Base-by-base conservation (phyloP, 2,329 filamentous ascomycete species). In the Fusarium mangiferae region DNA sequence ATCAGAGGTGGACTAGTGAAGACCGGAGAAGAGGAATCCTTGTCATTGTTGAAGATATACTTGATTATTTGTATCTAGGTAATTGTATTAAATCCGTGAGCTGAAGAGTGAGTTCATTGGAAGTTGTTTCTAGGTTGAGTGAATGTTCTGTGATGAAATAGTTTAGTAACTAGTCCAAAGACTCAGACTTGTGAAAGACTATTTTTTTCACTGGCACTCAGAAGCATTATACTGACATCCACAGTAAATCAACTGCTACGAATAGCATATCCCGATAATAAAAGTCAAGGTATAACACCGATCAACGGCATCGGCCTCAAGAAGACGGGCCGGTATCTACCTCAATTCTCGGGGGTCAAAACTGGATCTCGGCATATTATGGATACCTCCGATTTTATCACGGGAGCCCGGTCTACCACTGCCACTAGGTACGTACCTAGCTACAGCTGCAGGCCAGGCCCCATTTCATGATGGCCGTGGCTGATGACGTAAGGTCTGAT, bases 401-500 rank as follows among this genome's bases (percentile, higher is more conserved):
- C 30, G 24, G 36, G n/a, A 33, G 24, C 20, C 54, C 20, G 41
- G 42, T 24, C 35, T 22, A 24, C 33, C 10, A 24, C 30, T 24
- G 48, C 18, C 12, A 24, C 6, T 11, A 2, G 18, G 18, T 52
- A 52, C 30, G 49, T 52, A 52, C n/a, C 17, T 24, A 20, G 6
- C 33, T 33, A 33, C 6, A 20, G 11, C 7, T 35, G 17, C 30
- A 36, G 33, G 33, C 45, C 20, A 36, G 33, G 33, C 26, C 14
- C 45, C 45, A 30, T 36, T 35, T 15, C 9, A 22, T 58, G 17
- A 46, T n/a, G 33, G 13, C 15, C 44, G 38, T 59, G 33, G 24
- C 44, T 77, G 75, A 78, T 78, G 76, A 78, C 76, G 76, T 78
- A 78, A 78, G 76, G 73, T 51, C 67, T 66, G 64, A 70, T 70